Conservation (phyloP, 108 stramenopile species). For the Skeletonema menzelii region DNA sequence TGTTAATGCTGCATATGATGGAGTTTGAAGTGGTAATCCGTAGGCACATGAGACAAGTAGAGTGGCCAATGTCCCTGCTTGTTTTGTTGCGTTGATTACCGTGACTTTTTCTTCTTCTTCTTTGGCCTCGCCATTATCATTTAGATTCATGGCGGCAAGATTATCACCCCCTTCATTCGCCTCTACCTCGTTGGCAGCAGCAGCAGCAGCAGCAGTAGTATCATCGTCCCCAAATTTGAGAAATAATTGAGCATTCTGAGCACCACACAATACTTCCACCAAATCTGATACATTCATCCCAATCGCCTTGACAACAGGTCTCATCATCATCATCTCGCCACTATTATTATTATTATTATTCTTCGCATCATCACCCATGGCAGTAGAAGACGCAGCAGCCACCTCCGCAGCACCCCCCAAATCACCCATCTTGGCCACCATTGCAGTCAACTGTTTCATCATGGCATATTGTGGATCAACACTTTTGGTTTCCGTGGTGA, state of each 20-base stretch:
- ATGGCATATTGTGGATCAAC: slow-evolving; percentile 63
- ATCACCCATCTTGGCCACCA: slow-evolving; percentile 81
- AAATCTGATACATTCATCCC: slow-evolving; percentile 65
- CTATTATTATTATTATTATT: background rate
- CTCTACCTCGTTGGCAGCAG: slow-evolving; percentile 9
- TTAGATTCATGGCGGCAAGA: background rate
- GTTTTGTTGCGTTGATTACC: slow-evolving; percentile 33
- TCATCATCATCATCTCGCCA: slow-evolving; percentile 14
- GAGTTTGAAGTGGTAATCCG: slow-evolving; percentile 72
- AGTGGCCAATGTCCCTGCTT: slow-evolving; percentile 53
- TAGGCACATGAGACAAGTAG: slow-evolving; percentile 65
- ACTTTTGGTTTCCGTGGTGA: slow-evolving; percentile 37
- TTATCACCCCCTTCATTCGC: background rate
- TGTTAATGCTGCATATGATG: slow-evolving; percentile 77
- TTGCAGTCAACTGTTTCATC: slow-evolving; percentile 60
- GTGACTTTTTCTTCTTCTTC: slow-evolving; percentile 24
- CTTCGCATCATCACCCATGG: slow-evolving; percentile 2
- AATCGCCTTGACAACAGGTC: slow-evolving; percentile 41
- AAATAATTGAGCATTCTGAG: slow-evolving; percentile 50
- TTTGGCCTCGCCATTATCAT: background rate
- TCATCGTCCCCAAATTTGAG: slow-evolving; percentile 44
- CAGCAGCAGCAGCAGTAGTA: background rate
- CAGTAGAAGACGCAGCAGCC: background rate
- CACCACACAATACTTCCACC: slow-evolving; percentile 58
- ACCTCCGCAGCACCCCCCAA: slow-evolving; percentile 54